Conservation (phyloP, 23 red algal species). For the Gracilaria caudata region DNA sequence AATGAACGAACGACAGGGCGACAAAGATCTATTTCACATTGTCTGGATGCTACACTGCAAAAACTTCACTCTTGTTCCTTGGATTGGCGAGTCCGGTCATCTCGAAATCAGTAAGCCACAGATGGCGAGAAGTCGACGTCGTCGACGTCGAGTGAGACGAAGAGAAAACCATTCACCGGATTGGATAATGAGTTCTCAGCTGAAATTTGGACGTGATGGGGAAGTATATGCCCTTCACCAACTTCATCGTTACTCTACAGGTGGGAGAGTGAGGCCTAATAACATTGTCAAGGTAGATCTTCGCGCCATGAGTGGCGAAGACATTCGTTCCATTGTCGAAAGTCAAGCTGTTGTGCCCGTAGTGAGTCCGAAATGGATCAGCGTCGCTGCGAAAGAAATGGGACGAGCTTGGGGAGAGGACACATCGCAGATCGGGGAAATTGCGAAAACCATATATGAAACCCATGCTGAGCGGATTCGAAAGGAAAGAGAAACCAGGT, state of each 20-base stretch:
- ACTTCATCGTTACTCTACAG: slow-evolving; percentile 26
- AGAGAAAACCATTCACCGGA: neutral
- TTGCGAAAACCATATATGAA: slow-evolving; percentile 11
- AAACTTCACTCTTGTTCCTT: slow-evolving; percentile 54
- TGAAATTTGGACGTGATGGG: slow-evolving; percentile 60
- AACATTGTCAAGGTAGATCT: slow-evolving; percentile 19
- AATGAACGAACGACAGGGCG: slow-evolving; percentile 12
- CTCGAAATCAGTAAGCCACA: neutral
- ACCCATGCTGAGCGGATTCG: neutral
- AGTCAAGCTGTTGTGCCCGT: neutral
- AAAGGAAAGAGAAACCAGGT: slow-evolving; percentile 3
- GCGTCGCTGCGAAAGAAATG: slow-evolving; percentile 10
- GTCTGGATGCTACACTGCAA: slow-evolving; percentile 62
- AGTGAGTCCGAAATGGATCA: slow-evolving; percentile 11
- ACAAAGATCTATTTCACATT: slow-evolving; percentile 69
- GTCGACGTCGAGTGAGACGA: neutral
- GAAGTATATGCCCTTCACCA: slow-evolving; percentile 55
- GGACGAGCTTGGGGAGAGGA: slow-evolving; percentile 1
- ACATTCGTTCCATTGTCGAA: neutral
- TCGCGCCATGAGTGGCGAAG: neutral
- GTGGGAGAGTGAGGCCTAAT: slow-evolving; percentile 1
- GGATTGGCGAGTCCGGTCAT: slow-evolving; percentile 45
- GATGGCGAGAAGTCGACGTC: neutral
- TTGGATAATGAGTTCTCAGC: slow-evolving; percentile 61
- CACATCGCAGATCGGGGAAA: neutral